Evolutionary conservation across 83 land plant genomes (phyloP), one percentile per base, ranked within the genome.

Genomic region (Thuja plicata): DNA sequence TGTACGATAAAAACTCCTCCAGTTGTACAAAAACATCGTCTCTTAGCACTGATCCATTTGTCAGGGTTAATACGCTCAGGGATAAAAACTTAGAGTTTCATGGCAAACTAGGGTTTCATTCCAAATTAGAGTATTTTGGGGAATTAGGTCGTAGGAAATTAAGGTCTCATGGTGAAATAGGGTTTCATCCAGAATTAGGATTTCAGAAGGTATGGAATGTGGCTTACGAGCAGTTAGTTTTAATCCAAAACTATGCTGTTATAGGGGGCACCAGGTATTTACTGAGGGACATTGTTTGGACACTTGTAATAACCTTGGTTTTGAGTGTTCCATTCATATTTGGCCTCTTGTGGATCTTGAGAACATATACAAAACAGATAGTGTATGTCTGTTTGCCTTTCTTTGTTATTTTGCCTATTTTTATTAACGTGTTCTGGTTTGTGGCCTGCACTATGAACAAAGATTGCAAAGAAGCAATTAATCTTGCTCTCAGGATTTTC

Each of bases 331-430:
- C 99, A 21, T 85, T 95, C 87, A 89, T 90, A 5, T 91, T 91
- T 50, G 87, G 90, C 5, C 40, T 97, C 10, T 89, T 98, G 9
- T 93, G 90, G 91, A 91, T 94, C 30, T 93, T 97, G 48, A 94
- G 93, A 80, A 85, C 87, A 27, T 96, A 94, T 85, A 92, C 99
- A 11, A 98, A 92, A 86, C 95, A 97, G 93, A 85, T 98, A 38
- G 96, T 98, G 5, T 98, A 97, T 84, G 93, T 87, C 35, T 91
- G 94, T 66, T 91, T 97, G 43, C 99, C 99, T 2, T 96, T 97
- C 89, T 94, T 97, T 81, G 88, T 98, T 73, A 84, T 96, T 11
- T 87, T 95, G 46, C 97, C 97, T 0, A 86, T 92, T 45, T 96
- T 93, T 86, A 43, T 97, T 11, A 92, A 98, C 66, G 90, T 96